Evolutionary conservation across 208 protist genomes (phyloP).

Genomic region (Sergeia podlipaevii): DNA sequence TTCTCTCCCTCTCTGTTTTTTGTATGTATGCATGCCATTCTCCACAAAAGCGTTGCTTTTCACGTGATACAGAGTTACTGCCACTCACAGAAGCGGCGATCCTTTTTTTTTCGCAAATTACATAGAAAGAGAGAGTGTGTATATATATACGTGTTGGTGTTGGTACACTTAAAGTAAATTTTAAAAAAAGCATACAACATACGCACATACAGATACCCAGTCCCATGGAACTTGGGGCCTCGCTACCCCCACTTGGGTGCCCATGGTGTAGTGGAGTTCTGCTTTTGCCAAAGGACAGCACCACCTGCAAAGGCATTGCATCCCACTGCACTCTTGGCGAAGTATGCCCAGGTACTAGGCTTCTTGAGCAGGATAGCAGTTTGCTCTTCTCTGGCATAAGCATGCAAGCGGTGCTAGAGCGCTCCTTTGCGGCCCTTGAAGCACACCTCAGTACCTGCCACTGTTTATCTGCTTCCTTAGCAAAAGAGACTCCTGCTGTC

Average conservation of each 20-base stretch:
- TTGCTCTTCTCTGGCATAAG: constrained; percentile 25
- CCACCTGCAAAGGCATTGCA: neutral
- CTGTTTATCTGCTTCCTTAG: neutral
- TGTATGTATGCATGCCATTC: too few species aligned
- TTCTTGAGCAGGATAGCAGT: constrained; percentile 10
- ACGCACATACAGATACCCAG: neutral
- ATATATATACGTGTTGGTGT: too few species aligned
- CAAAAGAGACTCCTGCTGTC: too few species aligned
- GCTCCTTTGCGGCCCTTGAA: constrained; percentile 16
- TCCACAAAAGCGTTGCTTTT: too few species aligned
- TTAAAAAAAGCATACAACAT: too few species aligned
- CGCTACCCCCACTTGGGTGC: constrained; percentile 13
- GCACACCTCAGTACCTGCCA: constrained; percentile 9
- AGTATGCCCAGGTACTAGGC: constrained; percentile 4
- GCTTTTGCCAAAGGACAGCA: constrained; percentile 1
- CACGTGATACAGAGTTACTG: neutral
- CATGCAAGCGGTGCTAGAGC: neutral
- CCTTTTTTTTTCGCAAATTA: neutral
- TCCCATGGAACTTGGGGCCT: neutral
- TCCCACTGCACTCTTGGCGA: constrained; percentile 15
- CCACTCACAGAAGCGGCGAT: constrained; percentile 3
- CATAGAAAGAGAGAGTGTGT: constrained; percentile 6
- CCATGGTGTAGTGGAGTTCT: constrained; percentile 24
- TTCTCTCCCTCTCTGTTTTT: too few species aligned
- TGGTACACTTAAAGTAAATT: too few species aligned